Evolutionary conservation across 371 early-diverging fungal genomes (phyloP), one percentile per base, ranked within the genome.

Genomic region (Actinomucor elegans): DNA sequence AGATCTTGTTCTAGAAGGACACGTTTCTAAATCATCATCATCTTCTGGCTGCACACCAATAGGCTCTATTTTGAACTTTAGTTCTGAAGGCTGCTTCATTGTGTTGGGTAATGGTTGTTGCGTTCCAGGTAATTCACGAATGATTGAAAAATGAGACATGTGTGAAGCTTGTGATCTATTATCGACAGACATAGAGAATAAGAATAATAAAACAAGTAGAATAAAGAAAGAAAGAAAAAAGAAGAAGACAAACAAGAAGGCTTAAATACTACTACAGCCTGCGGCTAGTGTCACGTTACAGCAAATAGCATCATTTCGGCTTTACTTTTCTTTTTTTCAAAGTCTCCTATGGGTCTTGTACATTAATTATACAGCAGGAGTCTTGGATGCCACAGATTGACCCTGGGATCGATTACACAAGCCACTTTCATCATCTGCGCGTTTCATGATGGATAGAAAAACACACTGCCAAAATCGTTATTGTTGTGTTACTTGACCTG

Each of bases 21-120:
- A 74, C 8, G 53, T 67, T 34, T 70, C 75, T 1, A 71, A 55
- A 57, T 74, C 75, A 54, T 74, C 75, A 42, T 74, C 75, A 38
- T 74, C 69, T 55, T 74, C 75, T 5, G 71, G 67, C 21, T 63
- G 66, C 18, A 62, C 57, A 20, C 75, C 75, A 15, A 70, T 57
- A 12, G 71, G 58, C 42, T 74, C 75, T 46, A 68, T 24, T 38
- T 74, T 74, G 47, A 74, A 70, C 41, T 57, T 52, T 20, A 63
- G 46, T 23, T 63, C 63, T 50, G 51, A 32, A 15, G 29, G 26
- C 31, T 44, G 45, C 20, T 50, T 43, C 29, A 12, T 34, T 21
- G 29, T 35, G 27, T 6, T 34, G 38, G 17, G 46, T 28, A 38
- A 15, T 29, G 23, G 23, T 4, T 27, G 51, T n/a, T 29, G 15